Percentiles rank a stretch among this genome's conserved stretches.
These are phyloP conservation scores for Entonaema liquescens DNA, from an alignment of 495 filamentous ascomycete species.

Conservation along the genomic window DNA sequence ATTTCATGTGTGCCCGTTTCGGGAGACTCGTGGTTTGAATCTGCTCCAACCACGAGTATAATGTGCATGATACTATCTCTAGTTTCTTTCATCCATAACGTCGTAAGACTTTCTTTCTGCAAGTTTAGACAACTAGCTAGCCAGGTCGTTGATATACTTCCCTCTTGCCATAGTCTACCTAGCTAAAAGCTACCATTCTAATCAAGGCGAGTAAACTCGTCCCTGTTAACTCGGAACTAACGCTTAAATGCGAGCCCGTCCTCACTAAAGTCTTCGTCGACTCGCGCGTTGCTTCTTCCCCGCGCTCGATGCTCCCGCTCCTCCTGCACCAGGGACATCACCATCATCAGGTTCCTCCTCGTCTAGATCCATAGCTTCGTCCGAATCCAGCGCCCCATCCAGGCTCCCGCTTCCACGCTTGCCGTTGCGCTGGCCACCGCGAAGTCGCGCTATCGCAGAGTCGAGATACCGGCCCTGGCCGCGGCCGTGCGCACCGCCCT, in stretches of 20 bases:
- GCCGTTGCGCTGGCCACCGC: conserved; percentile 40
- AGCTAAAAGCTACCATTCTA: not conserved
- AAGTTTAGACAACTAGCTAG: not conserved
- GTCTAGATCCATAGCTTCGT: conserved; percentile 68
- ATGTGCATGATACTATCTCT: not conserved
- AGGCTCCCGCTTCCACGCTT: conserved; percentile 57
- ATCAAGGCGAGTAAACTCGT: not conserved
- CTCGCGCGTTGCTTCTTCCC: conserved; percentile 51
- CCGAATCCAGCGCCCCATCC: conserved; percentile 60
- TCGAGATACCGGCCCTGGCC: conserved; percentile 43
- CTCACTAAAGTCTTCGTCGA: conserved; percentile 47
- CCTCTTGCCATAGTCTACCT: not conserved
- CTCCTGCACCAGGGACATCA: conserved; percentile 12
- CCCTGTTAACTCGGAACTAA: not conserved
- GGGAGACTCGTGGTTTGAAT: not conserved
- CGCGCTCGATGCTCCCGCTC: not conserved
- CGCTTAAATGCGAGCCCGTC: too few species aligned
- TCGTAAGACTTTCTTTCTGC: not conserved
- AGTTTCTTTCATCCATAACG: not conserved
- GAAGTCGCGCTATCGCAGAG: conserved; percentile 26
- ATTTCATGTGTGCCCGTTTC: not conserved
- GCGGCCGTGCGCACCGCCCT: conserved; percentile 48
- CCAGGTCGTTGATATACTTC: not conserved
- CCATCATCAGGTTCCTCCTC: conserved; percentile 54
- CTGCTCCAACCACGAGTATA: not conserved